A percentile compares a stretch with the other conserved stretches of the same genome.
phyloP scores from a whole-genome alignment of 768 basidiomycete genomes.

The Serendipita sp. region DNA sequence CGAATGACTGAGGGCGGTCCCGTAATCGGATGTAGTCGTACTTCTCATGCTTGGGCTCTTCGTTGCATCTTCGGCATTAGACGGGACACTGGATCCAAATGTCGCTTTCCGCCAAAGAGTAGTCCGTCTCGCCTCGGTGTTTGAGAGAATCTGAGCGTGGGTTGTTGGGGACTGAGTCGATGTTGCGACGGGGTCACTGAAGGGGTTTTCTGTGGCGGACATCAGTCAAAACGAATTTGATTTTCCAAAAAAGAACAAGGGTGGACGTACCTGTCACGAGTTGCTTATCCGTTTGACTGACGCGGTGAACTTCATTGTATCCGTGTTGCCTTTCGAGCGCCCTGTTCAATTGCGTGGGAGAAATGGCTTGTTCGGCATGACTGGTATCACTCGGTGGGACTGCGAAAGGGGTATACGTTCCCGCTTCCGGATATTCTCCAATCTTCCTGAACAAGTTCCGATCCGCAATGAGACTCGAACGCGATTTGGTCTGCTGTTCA shows the following conservation, averaged over 20 bases:
- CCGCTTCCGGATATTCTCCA: conserved; percentile 1
- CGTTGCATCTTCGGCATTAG: not conserved
- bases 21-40: not conserved
- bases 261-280: not conserved
- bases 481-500: not conserved
- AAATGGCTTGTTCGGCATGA: not conserved
- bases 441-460: not conserved
- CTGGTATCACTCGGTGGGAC: not conserved
- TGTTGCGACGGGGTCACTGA: not conserved
- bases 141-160: not conserved
- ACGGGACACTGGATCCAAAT: not conserved
- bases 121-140: not conserved
- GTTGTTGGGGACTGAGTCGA: no score
- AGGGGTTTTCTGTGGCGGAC: not conserved
- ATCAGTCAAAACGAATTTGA: not conserved
- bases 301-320: not conserved
- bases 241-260: not conserved
- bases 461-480: not conserved
- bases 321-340: not conserved
- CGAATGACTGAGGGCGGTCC: not conserved
- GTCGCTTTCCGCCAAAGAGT: not conserved
- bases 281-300: not conserved
- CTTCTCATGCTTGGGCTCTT: not conserved
- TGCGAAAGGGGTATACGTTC: not conserved
- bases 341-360: not conserved